Evolutionary conservation across 2,329 filamentous ascomycete genomes (phyloP).

Genomic region (Teratosphaeriaceae sp.): DNA sequence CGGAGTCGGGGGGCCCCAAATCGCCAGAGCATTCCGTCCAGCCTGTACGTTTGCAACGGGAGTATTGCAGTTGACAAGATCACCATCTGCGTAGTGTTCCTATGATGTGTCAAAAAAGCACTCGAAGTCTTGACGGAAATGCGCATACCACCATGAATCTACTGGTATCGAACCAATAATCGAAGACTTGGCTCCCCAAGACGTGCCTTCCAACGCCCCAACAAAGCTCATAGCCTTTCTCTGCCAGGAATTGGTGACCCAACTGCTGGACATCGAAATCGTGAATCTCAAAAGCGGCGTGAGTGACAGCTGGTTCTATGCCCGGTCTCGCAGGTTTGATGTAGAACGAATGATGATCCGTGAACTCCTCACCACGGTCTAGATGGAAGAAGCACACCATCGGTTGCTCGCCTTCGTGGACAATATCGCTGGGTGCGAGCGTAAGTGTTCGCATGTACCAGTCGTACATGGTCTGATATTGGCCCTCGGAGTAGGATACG

Average conservation of each 20-base stretch:
- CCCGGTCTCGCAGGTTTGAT: slow-evolving; percentile 27
- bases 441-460: slow-evolving; percentile 42
- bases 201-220: slow-evolving; percentile 68
- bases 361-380: slow-evolving; percentile 43
- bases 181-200: slow-evolving; percentile 64
- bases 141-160: slow-evolving; percentile 44
- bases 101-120: slow-evolving; percentile 58
- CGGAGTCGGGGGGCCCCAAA: slow-evolving; percentile 10
- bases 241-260: slow-evolving; percentile 61
- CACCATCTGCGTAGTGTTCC: slow-evolving; percentile 58
- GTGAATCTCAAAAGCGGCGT: slow-evolving; percentile 64
- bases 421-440: slow-evolving; percentile 38
- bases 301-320: slow-evolving; percentile 50
- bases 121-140: slow-evolving; percentile 49
- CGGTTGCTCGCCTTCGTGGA: slow-evolving; percentile 30
- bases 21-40: slow-evolving; percentile 16
- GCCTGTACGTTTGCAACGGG: slow-evolving; percentile 38
- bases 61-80: slow-evolving; percentile 51
- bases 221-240: slow-evolving; percentile 56
- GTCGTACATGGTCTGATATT: slow-evolving; percentile 29
- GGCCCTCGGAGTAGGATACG: slow-evolving; percentile 27
- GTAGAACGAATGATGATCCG: slow-evolving; percentile 53
- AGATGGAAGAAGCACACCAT: slow-evolving; percentile 43
- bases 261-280: slow-evolving; percentile 65
- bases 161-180: slow-evolving; percentile 62